Percentiles rank a stretch among this genome's conserved stretches.
Conservation (phyloP, 352 stramenopile genomes). For the Globisporangium paroecandrum region DNA sequence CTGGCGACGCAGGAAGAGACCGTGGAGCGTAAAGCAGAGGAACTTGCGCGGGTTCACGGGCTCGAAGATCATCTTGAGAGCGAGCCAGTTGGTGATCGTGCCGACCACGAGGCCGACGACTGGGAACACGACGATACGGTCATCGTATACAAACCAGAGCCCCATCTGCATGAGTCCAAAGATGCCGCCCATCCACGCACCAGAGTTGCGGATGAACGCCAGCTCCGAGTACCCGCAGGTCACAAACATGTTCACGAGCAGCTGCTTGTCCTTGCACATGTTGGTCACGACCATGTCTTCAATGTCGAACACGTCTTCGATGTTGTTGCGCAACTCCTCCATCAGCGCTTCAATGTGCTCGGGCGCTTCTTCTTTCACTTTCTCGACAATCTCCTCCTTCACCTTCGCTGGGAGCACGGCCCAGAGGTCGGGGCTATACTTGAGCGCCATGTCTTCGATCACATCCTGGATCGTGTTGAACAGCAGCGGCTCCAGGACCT, state of each 20-base stretch:
- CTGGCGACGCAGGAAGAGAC: conserved; percentile 93
- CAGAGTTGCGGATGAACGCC: conserved; percentile 89
- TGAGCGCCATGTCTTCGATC: conserved; percentile 86
- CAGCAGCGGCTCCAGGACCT: conserved; percentile 91
- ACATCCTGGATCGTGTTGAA: conserved; percentile 88
- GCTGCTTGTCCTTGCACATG: conserved; percentile 93
- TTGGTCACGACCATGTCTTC: conserved; percentile 94
- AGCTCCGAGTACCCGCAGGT: conserved; percentile 91
- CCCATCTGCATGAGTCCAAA: conserved; percentile 88
- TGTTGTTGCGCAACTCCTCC: conserved; percentile 93
- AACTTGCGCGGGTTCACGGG: conserved; percentile 85
- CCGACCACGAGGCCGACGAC: conserved; percentile 94
- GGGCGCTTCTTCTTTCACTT: conserved; percentile 91
- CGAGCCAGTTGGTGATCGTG: conserved; percentile 96
- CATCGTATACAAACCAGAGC: conserved; percentile 83
- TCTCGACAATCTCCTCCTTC: conserved; percentile 92
- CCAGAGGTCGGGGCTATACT: conserved; percentile 87
- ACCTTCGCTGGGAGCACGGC: conserved; percentile 69
- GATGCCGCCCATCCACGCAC: conserved; percentile 88
- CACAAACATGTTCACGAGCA: conserved; percentile 95
- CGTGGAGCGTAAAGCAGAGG: conserved; percentile 91
- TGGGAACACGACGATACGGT: conserved; percentile 84
- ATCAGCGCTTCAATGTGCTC: conserved; percentile 92
- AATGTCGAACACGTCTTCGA: conserved; percentile 94
- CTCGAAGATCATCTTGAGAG: conserved; percentile 92